These are phyloP conservation scores for Xylaria polymorpha DNA, from an alignment of 2,329 filamentous ascomycete species.

Conservation along the genomic window DNA sequence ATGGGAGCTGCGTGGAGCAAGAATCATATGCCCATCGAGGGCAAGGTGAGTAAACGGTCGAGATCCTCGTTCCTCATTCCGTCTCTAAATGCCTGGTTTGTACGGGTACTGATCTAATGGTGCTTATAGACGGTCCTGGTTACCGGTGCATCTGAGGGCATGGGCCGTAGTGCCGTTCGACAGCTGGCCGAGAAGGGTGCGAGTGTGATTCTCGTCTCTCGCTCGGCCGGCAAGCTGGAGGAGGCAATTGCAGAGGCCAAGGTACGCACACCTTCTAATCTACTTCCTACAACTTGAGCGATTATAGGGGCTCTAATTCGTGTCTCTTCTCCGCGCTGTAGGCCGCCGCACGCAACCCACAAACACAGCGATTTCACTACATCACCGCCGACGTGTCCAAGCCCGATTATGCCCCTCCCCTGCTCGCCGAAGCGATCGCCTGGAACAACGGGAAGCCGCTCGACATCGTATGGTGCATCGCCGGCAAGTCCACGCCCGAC, in stretches of 20 bases:
- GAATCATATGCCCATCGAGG: constrained; percentile 86
- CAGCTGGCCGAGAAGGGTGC: constrained; percentile 86
- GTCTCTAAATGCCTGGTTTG: too few species aligned
- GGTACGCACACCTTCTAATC: constrained; percentile 32
- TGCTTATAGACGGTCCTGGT: constrained; percentile 79
- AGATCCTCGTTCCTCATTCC: too few species aligned
- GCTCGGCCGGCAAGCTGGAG: constrained; percentile 79
- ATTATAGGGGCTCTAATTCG: constrained; percentile 23
- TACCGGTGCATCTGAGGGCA: constrained; percentile 92
- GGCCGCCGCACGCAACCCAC: constrained; percentile 72
- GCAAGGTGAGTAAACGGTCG: constrained; percentile 74
- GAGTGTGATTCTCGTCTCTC: constrained; percentile 85
- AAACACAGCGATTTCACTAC: constrained; percentile 81
- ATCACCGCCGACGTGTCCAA: constrained; percentile 85
- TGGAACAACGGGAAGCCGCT: constrained; percentile 82
- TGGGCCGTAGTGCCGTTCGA: constrained; percentile 81
- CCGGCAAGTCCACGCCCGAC: constrained; percentile 77
- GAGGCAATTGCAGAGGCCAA: constrained; percentile 67
- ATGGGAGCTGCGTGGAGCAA: constrained; percentile 78
- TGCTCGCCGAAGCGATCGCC: constrained; percentile 76
- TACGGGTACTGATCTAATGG: too few species aligned
- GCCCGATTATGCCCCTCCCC: constrained; percentile 73
- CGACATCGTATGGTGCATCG: constrained; percentile 92
- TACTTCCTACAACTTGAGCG: neutral
- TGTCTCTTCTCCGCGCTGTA: constrained; percentile 50